These are phyloP conservation scores for Stramenopiles sp. DNA, from an alignment of 352 stramenopile genomes.

Conservation along the genomic window DNA sequence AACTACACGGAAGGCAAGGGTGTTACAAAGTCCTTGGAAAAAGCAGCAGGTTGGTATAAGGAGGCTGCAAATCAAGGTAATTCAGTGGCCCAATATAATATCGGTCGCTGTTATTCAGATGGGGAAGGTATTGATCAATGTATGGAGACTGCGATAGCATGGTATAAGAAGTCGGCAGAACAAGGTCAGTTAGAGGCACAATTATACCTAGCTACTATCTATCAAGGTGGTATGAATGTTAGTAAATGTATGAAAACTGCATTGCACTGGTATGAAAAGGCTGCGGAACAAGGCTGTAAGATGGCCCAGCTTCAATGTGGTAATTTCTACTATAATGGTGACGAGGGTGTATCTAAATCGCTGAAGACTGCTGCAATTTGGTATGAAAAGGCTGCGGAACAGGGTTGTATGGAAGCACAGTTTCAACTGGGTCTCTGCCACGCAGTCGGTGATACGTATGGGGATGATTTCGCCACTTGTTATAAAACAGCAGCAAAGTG, in stretches of 20 bases:
- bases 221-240: conserved; percentile 12
- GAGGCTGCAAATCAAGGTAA: conserved; percentile 11
- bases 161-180: conserved; percentile 11
- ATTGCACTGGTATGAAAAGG: conserved; percentile 10
- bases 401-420: conserved; percentile 9
- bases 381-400: conserved; percentile 11
- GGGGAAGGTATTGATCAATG: conserved; percentile 12
- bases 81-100: conserved; percentile 8
- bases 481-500: conserved; percentile 11
- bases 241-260: conserved; percentile 10
- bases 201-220: conserved; percentile 9
- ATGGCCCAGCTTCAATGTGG: conserved; percentile 9
- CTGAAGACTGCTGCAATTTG: conserved; percentile 11
- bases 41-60: conserved; percentile 12
- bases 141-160: conserved; percentile 11
- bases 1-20: background rate
- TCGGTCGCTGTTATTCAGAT: conserved; percentile 9
- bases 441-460: conserved; percentile 10
- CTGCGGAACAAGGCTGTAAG: conserved; percentile 9
- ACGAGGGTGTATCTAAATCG: no score
- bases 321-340: conserved; percentile 9
- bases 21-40: background rate
- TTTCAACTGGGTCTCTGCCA: no score
- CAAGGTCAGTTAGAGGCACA: conserved; percentile 10
- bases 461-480: conserved; percentile 10